Evolutionary conservation across 1,139 yeast species (phyloP), one percentile per base, ranked within the genome.

Genomic region (Candida glucosophila): DNA sequence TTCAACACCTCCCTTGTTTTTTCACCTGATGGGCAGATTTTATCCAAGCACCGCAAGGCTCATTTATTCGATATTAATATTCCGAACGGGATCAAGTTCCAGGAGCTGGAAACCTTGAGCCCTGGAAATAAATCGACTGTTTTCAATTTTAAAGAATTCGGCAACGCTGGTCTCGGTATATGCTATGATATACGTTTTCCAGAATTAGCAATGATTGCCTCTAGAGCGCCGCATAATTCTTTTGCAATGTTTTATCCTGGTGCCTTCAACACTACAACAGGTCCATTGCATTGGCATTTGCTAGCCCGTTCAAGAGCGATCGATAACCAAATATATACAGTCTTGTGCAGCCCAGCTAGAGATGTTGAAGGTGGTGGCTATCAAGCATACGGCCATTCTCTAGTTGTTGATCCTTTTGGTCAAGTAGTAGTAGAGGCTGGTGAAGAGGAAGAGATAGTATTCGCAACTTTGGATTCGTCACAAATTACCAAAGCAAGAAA

Each of bases 171-270:
- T 1, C 54, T 76, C 9, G 82, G 77, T 1, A 79, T 81, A 20
- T 82, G 95, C 46, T 82, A 81, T 43, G 94, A 82, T 45, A 67
- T 85, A 22, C 62, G 95, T 33, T 83, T 85, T 46, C 94, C 95
- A 0, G 94, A 83, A 44, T 55, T 78, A 39, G 36, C 33, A 71
- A 88, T 5, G 44, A 78, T 27, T 49, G 74, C 32, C 52, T 78
- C 30, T 55, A 93, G 29, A 44, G 68, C 9, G 41, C 58, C 24
- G 10, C 20, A 25, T 17, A 93, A 94, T 3, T 92, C 95, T 0
- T 66, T 82, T 27, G 54, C 83, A 19, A 42, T 85, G 25, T 66
- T 83, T 3, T 86, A 62, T 39, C 95, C 95, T 0, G 77, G 92
- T 19, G 95, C 95, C 0, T 86, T 88, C 56, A 85, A 95, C 1